Percentiles rank a stretch among this genome's conserved stretches.
Conservation (phyloP, 345 rosid genomes). For the Brassica nigra region DNA sequence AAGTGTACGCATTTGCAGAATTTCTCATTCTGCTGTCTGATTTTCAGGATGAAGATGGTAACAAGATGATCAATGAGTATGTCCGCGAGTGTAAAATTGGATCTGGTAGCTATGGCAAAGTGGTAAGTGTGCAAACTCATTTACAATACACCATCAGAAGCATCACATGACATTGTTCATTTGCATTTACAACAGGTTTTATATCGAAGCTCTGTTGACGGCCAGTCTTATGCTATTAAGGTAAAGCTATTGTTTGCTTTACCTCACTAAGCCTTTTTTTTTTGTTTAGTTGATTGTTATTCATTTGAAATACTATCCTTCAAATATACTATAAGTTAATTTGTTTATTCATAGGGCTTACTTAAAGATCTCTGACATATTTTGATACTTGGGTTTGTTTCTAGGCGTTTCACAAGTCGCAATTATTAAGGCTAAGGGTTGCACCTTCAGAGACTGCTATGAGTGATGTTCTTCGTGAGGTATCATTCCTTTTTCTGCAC, state of each 20-base stretch:
- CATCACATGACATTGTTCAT: background rate
- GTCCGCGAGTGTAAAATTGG: slow-evolving; percentile 87
- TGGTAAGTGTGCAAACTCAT: slow-evolving; percentile 58
- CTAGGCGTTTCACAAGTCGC: slow-evolving; percentile 96
- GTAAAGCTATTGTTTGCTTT: slow-evolving; percentile 45
- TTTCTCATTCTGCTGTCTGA: background rate
- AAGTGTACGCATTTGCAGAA: background rate
- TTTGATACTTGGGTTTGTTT: slow-evolving; percentile 31
- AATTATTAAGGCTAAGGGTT: slow-evolving; percentile 77
- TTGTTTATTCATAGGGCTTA: slow-evolving; percentile 9
- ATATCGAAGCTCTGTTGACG: slow-evolving; percentile 74
- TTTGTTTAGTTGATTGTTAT: background rate
- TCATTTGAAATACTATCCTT: background rate
- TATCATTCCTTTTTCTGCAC: slow-evolving; percentile 30
- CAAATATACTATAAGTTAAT: background rate
- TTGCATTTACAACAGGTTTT: slow-evolving; percentile 61
- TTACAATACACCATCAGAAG: slow-evolving; percentile 4
- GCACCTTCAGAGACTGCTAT: slow-evolving; percentile 99
- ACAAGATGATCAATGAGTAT: slow-evolving; percentile 85
- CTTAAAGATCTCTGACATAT: slow-evolving; percentile 15
- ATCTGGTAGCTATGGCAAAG: slow-evolving; percentile 99
- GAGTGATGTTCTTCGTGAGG: slow-evolving; percentile 97
- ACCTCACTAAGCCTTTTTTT: background rate
- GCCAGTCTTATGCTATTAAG: slow-evolving; percentile 89
- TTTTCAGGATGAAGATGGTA: slow-evolving; percentile 89